Evolutionary conservation across 257 asterid genomes (phyloP).

Genomic region (Solanum dulcamara): DNA sequence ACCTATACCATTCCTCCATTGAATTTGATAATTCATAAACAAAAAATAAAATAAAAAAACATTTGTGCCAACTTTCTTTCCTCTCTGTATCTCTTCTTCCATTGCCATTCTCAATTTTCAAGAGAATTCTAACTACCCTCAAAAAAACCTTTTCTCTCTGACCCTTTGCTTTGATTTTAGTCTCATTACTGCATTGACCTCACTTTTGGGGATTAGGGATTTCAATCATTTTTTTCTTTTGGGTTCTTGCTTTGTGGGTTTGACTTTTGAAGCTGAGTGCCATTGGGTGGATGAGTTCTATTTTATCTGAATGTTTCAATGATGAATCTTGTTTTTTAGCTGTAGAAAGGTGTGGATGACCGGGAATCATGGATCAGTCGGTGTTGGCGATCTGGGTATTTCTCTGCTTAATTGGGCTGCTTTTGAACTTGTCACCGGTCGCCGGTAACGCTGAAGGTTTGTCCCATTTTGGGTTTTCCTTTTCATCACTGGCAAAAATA

Average conservation of each 20-base stretch:
- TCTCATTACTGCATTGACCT: background rate
- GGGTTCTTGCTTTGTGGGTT: background rate
- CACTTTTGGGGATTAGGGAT: background rate
- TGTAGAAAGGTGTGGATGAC: background rate
- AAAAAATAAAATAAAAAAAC: too few relatives aligned
- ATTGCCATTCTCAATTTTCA: background rate
- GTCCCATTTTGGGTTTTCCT: background rate
- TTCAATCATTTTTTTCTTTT: background rate
- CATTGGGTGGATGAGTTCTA: background rate
- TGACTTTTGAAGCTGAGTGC: background rate
- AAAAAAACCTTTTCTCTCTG: background rate
- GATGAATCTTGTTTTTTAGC: background rate
- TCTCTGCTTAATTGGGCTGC: background rate
- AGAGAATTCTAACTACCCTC: background rate
- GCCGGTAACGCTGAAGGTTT: slow-evolving; percentile 4
- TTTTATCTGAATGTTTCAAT: background rate
- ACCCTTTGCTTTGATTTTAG: background rate
- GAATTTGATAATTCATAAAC: background rate
- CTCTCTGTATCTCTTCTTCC: background rate
- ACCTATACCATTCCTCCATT: background rate
- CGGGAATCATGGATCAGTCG: background rate
- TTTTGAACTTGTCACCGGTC: background rate
- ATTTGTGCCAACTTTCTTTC: background rate
- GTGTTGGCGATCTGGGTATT: background rate
- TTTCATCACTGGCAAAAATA: background rate